Conservation (phyloP, 805 yeast genomes). For the Myxozyma monticola region DNA sequence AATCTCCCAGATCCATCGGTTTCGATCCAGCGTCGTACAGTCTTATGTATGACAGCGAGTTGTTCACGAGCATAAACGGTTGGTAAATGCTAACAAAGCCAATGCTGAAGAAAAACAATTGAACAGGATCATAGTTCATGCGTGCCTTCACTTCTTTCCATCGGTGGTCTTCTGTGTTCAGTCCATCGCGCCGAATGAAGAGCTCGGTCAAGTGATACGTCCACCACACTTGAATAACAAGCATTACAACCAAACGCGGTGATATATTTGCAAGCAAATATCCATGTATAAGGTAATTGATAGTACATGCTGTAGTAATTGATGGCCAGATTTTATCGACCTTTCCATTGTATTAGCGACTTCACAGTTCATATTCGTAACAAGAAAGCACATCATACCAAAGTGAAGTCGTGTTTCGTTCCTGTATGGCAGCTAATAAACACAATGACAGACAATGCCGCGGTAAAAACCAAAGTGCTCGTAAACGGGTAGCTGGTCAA, state of each 20-base stretch:
- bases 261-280: neutral
- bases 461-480: neutral
- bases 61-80: conserved; percentile 13
- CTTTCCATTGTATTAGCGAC: too few relatives aligned
- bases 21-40: neutral
- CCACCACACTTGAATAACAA: conserved; percentile 10
- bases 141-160: conserved; percentile 9
- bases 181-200: conserved; percentile 20
- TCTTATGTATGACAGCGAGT: conserved; percentile 5
- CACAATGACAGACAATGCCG: conserved; percentile 1
- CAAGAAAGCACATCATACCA: neutral
- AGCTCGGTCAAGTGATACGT: conserved; percentile 11
- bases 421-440: conserved; percentile 16
- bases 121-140: conserved; percentile 3
- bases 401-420: conserved; percentile 10
- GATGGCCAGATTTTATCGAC: conserved; percentile 24
- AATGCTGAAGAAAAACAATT: conserved; percentile 7
- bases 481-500: conserved; percentile 7
- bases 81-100: conserved; percentile 11
- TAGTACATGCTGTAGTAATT: conserved; percentile 5
- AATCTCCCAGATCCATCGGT: conserved; percentile 2
- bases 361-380: too few relatives aligned
- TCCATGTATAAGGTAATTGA: conserved; percentile 13
- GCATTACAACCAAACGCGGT: neutral
- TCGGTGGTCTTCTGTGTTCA: conserved; percentile 15